Conservation (phyloP, 2,329 filamentous ascomycete species). For the Stylonectria norvegica region DNA sequence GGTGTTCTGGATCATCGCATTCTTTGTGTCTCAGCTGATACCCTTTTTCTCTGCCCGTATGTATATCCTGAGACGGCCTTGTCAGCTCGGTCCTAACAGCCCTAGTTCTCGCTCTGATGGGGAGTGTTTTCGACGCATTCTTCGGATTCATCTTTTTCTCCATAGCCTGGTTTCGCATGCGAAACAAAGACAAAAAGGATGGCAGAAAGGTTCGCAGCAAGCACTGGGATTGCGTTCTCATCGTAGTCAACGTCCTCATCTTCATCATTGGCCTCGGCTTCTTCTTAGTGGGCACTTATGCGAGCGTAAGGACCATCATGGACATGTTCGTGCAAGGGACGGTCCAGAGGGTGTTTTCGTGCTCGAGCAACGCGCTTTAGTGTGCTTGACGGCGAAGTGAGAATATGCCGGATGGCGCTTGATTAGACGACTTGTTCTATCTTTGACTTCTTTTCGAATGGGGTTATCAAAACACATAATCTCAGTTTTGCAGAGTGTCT, state of each 20-base stretch:
- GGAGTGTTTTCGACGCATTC: slow-evolving; percentile 84
- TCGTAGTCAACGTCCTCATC: slow-evolving; percentile 65
- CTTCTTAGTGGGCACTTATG: slow-evolving; percentile 82
- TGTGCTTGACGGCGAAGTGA: too few species aligned
- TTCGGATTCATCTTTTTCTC: slow-evolving; percentile 97
- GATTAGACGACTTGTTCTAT: too few species aligned
- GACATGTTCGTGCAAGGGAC: slow-evolving; percentile 63
- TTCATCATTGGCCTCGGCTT: slow-evolving; percentile 70
- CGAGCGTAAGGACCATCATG: slow-evolving; percentile 69
- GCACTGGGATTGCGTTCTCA: slow-evolving; percentile 49
- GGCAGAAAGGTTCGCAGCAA: slow-evolving; percentile 46
- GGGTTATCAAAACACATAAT: too few species aligned
- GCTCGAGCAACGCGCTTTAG: slow-evolving; percentile 62
- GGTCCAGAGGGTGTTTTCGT: slow-evolving; percentile 73
- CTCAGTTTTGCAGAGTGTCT: too few species aligned
- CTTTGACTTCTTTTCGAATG: too few species aligned
- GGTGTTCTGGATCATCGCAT: slow-evolving; percentile 72
- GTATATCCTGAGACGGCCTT: too few species aligned
- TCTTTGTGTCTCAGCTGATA: slow-evolving; percentile 87
- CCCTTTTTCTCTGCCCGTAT: slow-evolving; percentile 82
- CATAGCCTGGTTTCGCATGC: slow-evolving; percentile 74
- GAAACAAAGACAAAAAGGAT: slow-evolving; percentile 56
- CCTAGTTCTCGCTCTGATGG: slow-evolving; percentile 47
- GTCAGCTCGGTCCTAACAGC: too few species aligned
- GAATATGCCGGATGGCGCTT: too few species aligned